Percentiles rank a stretch among this genome's conserved stretches.
These are phyloP conservation scores for Ophiobolus disseminans DNA, from an alignment of 2,329 filamentous ascomycete species.

Conservation along the genomic window DNA sequence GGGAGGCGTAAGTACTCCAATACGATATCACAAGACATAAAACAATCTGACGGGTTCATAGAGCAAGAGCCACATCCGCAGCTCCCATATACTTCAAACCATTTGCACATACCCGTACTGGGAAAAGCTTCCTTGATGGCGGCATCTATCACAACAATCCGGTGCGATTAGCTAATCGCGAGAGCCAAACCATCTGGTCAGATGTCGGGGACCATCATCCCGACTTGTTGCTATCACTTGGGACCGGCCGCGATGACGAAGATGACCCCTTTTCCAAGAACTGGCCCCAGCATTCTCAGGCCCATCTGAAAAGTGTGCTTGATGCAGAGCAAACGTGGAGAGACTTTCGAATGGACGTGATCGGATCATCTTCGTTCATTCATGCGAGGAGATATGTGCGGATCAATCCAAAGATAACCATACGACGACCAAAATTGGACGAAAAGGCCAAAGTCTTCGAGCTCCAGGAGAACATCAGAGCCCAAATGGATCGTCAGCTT, in stretches of 20 bases:
- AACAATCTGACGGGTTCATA: too few relatives aligned
- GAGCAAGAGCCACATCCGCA: constrained; percentile 54
- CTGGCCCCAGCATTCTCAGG: too few relatives aligned
- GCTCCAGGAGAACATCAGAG: too few relatives aligned
- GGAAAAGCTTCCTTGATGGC: constrained; percentile 52
- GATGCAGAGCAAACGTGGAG: constrained; percentile 47
- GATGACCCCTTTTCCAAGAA: too few relatives aligned
- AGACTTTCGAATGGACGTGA: constrained; percentile 36
- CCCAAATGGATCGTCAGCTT: constrained; percentile 5
- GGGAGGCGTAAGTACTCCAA: constrained; percentile 8
- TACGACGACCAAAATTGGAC: not conserved
- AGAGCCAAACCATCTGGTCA: constrained; percentile 40
- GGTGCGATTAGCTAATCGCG: constrained; percentile 51
- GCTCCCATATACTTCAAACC: constrained; percentile 54
- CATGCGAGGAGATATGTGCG: not conserved
- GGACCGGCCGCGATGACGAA: constrained; percentile 13
- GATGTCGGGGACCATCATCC: constrained; percentile 12
- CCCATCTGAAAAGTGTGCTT: constrained; percentile 43
- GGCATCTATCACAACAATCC: constrained; percentile 55
- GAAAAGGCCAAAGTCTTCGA: not conserved
- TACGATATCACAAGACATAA: too few relatives aligned
- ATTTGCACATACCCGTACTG: constrained; percentile 50
- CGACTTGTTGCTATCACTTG: constrained; percentile 28
- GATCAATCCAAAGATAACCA: not conserved
- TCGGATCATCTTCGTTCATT: constrained; percentile 1